Percentiles rank a stretch among this genome's conserved stretches.
Evolutionary conservation across 306 rosid genomes (phyloP).

Genomic region (Ceratonia siliqua): DNA sequence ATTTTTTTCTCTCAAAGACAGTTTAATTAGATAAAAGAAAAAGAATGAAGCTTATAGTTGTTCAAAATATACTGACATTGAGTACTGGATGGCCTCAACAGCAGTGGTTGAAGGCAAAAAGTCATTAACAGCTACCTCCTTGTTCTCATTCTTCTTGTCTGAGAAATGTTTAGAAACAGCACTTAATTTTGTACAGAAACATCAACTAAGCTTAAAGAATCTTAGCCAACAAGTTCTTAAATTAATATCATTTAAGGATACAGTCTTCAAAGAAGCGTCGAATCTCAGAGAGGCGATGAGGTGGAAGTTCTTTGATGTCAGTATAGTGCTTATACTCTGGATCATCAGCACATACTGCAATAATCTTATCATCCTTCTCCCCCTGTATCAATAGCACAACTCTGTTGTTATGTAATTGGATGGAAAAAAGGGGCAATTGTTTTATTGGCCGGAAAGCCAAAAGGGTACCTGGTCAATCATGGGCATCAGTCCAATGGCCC

Average conservation of each 20-base stretch:
- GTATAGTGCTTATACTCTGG: constrained; percentile 87
- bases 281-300: constrained; percentile 95
- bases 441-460: constrained; percentile 3
- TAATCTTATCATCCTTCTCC: constrained; percentile 97
- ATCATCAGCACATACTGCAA: constrained; percentile 98
- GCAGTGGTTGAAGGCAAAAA: constrained; percentile 78
- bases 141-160: constrained; percentile 99
- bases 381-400: constrained; percentile 57
- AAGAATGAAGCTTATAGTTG: not conserved
- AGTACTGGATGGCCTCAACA: constrained; percentile 79
- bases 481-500: constrained; percentile 94
- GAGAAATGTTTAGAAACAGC: constrained; percentile 42
- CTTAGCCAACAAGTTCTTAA: constrained; percentile 8
- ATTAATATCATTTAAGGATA: constrained; percentile 44
- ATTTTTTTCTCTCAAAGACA: not conserved
- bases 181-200: constrained; percentile 4
- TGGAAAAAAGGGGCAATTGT: not conserved
- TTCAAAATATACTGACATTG: constrained; percentile 61
- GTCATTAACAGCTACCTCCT: constrained; percentile 94
- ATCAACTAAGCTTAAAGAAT: not conserved
- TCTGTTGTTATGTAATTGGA: not conserved
- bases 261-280: constrained; percentile 99
- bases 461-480: constrained; percentile 93
- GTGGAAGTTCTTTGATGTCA: constrained; percentile 88
- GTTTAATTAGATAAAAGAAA: not conserved